Base-by-base conservation (phyloP, 2,329 filamentous ascomycete species). In the Colletotrichum lini region DNA sequence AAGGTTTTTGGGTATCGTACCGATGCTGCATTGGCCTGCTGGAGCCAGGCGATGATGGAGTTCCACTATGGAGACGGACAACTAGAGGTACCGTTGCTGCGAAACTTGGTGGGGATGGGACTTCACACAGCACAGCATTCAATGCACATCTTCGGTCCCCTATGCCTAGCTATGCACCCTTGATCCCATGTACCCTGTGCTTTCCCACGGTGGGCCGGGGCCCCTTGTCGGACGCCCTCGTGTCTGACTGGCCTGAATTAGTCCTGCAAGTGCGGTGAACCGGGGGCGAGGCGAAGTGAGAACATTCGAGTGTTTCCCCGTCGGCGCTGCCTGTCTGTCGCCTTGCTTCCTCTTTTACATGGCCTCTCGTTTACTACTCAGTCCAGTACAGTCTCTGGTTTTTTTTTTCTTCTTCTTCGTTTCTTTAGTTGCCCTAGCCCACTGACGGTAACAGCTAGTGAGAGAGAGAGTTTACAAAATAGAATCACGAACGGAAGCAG, bases 1-100 rank as follows among this genome's bases (percentile, higher is more conserved):
- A 72, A 72, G 72, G 64, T 70, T 73, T 70, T 64, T 61, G 58
- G 58, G 58, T 40, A 69, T 72, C 47, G 70, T 70, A 66, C 59
- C 70, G 73, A 59, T 73, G 73, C 52, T 71, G 68, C 68, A 71
- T 68, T 67, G 64, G 68, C 57, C 53, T 71, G 52, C 52, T 71
- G 68, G 68, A 68, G 65, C 65, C 68, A 63, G 58, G 53, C 65
- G 58, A 63, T 52, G 68, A 71, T 71, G 65, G 58, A 68, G 64
- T 59, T 68, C 68, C 68, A 71, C 68, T 63, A 63, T 44, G 60
- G 59, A 63, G 47, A 63, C 35, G 30, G 13, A 57, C 54, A 44
- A 13, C 52, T 26, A 44, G 23, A 63, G 58, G 68, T 56, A 59
- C 42, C 53, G 18, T 4, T 9, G 21, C 49, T 12, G 50, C 47